phyloP scores from a whole-genome alignment of 768 basidiomycete species.

The Epithele typhae region DNA sequence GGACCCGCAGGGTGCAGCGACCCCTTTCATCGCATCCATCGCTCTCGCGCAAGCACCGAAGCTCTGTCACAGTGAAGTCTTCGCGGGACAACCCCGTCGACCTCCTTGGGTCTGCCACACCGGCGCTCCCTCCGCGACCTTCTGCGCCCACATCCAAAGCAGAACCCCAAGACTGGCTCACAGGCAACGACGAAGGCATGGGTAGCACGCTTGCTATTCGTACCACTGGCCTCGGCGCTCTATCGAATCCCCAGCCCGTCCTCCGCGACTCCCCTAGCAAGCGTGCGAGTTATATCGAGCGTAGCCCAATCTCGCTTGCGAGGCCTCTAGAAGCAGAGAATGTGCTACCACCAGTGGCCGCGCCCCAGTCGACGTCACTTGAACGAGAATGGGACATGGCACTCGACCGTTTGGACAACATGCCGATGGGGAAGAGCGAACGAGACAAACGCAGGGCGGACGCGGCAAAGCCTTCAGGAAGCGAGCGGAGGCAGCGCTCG shows the following conservation, averaged over 20 bases:
- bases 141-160: conserved; percentile 22
- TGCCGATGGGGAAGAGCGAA: conserved; percentile 5
- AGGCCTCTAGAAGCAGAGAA: conserved; percentile 28
- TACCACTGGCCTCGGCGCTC: conserved; percentile 7
- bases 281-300: conserved; percentile 63
- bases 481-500: conserved; percentile 6
- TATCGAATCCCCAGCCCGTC: conserved; percentile 34
- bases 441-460: conserved; percentile 10
- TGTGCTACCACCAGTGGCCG: conserved; percentile 4
- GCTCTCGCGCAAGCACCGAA: conserved; percentile 45
- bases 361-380: conserved; percentile 5
- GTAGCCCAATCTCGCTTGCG: conserved; percentile 28
- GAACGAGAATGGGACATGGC: conserved; percentile 13
- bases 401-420: conserved; percentile 9
- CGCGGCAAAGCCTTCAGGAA: conserved; percentile 5
- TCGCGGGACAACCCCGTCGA: conserved; percentile 10
- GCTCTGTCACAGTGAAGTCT: conserved; percentile 44
- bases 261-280: conserved; percentile 71
- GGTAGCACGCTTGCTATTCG: conserved; percentile 13
- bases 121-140: conserved; percentile 23
- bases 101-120: background rate
- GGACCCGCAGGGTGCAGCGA: conserved; percentile 8
- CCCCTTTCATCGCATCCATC: conserved; percentile 35
- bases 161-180: conserved; percentile 64
- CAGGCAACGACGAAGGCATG: conserved; percentile 53